Conservation (phyloP, 2,329 filamentous ascomycete genomes). For the Xylariaceae sp. region DNA sequence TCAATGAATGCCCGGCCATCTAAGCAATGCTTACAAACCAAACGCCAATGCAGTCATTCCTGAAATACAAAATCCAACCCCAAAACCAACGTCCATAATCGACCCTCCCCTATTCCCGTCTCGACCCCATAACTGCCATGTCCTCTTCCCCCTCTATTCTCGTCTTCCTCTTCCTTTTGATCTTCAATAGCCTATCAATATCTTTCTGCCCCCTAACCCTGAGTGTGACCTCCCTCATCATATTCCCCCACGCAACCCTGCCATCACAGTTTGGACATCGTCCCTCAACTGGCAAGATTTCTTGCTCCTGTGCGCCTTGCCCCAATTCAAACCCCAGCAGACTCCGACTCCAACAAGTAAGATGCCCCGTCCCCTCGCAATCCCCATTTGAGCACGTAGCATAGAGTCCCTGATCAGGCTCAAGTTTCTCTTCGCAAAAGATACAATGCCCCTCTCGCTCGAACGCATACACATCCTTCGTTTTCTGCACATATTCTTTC, state of each 20-base stretch:
- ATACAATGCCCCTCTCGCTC: conserved; percentile 54
- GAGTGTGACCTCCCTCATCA: conserved; percentile 80
- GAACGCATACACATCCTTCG: conserved; percentile 49
- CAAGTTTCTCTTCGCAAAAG: conserved; percentile 46
- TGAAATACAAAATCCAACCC: not conserved
- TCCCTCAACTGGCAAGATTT: conserved; percentile 64
- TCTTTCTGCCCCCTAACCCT: conserved; percentile 68
- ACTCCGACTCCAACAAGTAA: conserved; percentile 56
- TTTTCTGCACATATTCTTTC: conserved; percentile 53
- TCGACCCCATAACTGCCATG: not conserved
- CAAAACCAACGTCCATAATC: not conserved
- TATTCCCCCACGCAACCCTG: conserved; percentile 64
- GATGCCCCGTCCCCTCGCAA: conserved; percentile 56
- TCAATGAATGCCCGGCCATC: too few species aligned
- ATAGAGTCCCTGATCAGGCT: conserved; percentile 48
- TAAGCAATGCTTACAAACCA: too few species aligned
- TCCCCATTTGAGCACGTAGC: conserved; percentile 51
- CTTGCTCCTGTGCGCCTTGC: conserved; percentile 15
- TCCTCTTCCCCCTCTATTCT: not conserved
- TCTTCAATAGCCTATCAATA: conserved; percentile 64
- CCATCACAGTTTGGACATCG: conserved; percentile 66
- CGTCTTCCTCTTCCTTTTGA: conserved; percentile 26
- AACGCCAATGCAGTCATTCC: not conserved
- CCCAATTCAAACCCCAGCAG: conserved; percentile 33
- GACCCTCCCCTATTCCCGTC: not conserved